A percentile compares a stretch with the other conserved stretches of the same genome.
These are phyloP conservation scores for Aspergillus ustus DNA, from an alignment of 2,329 filamentous ascomycete genomes.

Conservation along the genomic window DNA sequence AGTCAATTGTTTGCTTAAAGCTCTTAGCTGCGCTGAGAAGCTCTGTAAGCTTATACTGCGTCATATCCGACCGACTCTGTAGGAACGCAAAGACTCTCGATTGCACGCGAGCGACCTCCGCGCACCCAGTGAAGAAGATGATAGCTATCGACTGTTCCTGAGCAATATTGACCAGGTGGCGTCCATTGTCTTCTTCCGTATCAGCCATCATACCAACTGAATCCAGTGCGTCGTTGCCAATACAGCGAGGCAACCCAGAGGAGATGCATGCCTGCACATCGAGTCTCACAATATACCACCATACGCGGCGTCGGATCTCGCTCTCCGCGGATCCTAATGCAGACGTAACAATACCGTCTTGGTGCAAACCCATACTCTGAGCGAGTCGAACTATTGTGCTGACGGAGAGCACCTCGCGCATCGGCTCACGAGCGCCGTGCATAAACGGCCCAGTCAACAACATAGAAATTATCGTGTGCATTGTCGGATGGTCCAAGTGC, in stretches of 20 bases:
- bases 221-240: background rate
- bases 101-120: background rate
- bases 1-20: background rate
- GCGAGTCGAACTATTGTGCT: background rate
- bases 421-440: background rate
- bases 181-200: background rate
- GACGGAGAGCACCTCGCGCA: background rate
- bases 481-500: background rate
- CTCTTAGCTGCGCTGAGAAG: background rate
- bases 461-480: background rate
- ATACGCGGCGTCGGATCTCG: background rate
- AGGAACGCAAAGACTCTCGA: background rate
- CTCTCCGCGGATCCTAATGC: background rate
- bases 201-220: background rate
- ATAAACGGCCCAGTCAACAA: background rate
- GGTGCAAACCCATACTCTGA: background rate
- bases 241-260: background rate
- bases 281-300: background rate
- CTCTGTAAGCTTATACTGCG: background rate
- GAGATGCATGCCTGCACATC: background rate
- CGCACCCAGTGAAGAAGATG: background rate
- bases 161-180: no score
- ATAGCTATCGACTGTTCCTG: background rate
- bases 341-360: background rate
- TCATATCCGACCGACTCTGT: background rate